Evolutionary conservation across 2,329 filamentous ascomycete species (phyloP), one percentile per base, ranked within the genome.

Genomic region (Sclerotinia borealis): DNA sequence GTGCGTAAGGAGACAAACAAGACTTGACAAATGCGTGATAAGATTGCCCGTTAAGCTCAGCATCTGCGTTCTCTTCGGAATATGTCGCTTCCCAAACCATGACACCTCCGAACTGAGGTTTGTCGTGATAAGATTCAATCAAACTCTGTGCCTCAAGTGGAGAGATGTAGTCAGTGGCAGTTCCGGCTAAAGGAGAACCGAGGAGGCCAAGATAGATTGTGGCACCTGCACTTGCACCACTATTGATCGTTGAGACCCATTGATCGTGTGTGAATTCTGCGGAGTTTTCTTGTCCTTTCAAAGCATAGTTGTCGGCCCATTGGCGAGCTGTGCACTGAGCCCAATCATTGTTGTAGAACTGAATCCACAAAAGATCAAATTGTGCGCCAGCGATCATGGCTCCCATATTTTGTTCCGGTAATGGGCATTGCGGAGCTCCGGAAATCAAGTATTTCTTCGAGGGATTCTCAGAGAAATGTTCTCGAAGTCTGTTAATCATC

Each of bases 331-430:
- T 68, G 47, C 73, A 74, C 55, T 52, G 47, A n/a, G 60, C 45
- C 13, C 47, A 41, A 9, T 50, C 63, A 31, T 71, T 73, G 67
- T 75, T 74, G 62, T 75, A 75, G 50, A 72, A 75, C 54, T 75
- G 73, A 47, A 74, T 69, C 65, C 66, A 75, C 4, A 75, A 60
- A 31, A 72, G 61, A 67, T 75, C 73, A 56, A 75, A 75, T 31
- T 69, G 9, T 4, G 67, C 68, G 11, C 45, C 60, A 3, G 49
- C 45, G 48, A 75, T 75, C 59, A 70, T 70, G 11, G 39, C 31
- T 31, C 65, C 70, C 72, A 75, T 74, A 58, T 73, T 71, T n/a
- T 55, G 47, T 47, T 74, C 72, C 4, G 69, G 68, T n/a, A 72
- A 56, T 7, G 64, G 64, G 52, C 73, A 74, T 64, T 74, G 72